These are phyloP conservation scores for Parietaria judaica DNA, from an alignment of 306 rosid genomes.

Conservation along the genomic window DNA sequence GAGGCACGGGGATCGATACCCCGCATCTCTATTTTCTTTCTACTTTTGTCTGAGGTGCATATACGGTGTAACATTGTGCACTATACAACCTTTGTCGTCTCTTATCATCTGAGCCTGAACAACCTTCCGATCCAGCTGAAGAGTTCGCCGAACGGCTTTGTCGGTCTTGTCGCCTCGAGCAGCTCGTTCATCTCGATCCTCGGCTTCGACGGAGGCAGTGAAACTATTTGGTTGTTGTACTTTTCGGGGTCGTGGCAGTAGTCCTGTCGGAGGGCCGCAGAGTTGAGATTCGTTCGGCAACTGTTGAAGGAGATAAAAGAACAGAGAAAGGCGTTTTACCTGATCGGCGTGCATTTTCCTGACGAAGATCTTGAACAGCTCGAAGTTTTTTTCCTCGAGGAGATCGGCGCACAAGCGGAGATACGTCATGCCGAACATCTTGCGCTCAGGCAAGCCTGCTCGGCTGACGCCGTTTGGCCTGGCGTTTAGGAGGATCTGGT, in stretches of 20 bases:
- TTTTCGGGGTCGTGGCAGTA: slow-evolving; percentile 42
- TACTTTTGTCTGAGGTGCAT: not conserved
- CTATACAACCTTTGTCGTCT: no score
- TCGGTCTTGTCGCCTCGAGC: not conserved
- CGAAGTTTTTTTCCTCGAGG: slow-evolving; percentile 39
- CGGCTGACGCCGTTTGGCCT: slow-evolving; percentile 66
- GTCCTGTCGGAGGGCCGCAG: slow-evolving; percentile 31
- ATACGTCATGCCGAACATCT: slow-evolving; percentile 72
- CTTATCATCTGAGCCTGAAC: slow-evolving; percentile 15
- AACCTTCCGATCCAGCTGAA: slow-evolving; percentile 10
- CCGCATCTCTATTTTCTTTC: slow-evolving; percentile 57
- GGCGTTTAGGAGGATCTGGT: slow-evolving; percentile 80
- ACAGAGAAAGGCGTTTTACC: slow-evolving; percentile 30
- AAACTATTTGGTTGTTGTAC: slow-evolving; percentile 42
- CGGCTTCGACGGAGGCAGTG: slow-evolving; percentile 50
- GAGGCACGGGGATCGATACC: slow-evolving; percentile 93
- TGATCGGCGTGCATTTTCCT: slow-evolving; percentile 83
- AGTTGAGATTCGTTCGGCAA: slow-evolving; percentile 6
- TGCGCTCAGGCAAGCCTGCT: slow-evolving; percentile 40
- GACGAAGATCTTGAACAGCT: slow-evolving; percentile 61
- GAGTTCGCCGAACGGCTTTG: no score
- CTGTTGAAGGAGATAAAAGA: not conserved
- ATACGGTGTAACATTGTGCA: no score
- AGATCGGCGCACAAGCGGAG: slow-evolving; percentile 62
- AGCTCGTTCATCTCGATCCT: slow-evolving; percentile 41